phyloP scores from a whole-genome alignment of 192 early-diverging fungal species.

The Thamnidium elegans region DNA sequence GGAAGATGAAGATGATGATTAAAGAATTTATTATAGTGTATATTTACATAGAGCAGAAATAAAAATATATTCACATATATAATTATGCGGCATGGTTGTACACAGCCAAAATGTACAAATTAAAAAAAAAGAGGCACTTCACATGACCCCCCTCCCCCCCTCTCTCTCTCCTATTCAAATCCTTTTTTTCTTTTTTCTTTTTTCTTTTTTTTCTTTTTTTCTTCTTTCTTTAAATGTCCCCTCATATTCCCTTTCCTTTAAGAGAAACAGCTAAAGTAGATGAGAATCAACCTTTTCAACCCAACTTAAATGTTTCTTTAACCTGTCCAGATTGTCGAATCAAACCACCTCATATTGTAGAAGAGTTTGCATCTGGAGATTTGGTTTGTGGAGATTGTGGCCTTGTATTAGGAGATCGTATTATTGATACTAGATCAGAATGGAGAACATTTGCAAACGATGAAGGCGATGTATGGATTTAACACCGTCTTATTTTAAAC shows the following conservation, averaged over 20 bases:
- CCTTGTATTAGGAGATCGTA: constrained; percentile 77
- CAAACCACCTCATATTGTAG: constrained; percentile 79
- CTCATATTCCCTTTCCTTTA: constrained; percentile 19
- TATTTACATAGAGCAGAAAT: no score
- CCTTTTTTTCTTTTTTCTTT: neutral
- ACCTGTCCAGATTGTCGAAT: constrained; percentile 79
- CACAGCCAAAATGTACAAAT: no score
- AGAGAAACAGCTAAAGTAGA: constrained; percentile 15
- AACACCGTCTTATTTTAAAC: neutral
- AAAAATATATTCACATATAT: no score
- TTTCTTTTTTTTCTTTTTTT: neutral
- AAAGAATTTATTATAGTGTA: no score
- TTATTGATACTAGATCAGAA: constrained; percentile 93
- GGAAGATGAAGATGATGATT: no score
- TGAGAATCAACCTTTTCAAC: constrained; percentile 16
- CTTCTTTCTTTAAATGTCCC: neutral
- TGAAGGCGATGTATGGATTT: constrained; percentile 61
- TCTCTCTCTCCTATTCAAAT: neutral
- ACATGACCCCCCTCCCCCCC: no score
- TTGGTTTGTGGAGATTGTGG: constrained; percentile 92
- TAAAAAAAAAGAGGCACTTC: neutral
- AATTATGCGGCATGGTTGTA: no score
- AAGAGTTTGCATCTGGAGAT: constrained; percentile 88
- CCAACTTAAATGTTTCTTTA: constrained; percentile 56
- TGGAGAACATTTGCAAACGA: constrained; percentile 96